These are phyloP conservation scores for Albugo candida DNA, from an alignment of 352 stramenopile species.

Conservation along the genomic window DNA sequence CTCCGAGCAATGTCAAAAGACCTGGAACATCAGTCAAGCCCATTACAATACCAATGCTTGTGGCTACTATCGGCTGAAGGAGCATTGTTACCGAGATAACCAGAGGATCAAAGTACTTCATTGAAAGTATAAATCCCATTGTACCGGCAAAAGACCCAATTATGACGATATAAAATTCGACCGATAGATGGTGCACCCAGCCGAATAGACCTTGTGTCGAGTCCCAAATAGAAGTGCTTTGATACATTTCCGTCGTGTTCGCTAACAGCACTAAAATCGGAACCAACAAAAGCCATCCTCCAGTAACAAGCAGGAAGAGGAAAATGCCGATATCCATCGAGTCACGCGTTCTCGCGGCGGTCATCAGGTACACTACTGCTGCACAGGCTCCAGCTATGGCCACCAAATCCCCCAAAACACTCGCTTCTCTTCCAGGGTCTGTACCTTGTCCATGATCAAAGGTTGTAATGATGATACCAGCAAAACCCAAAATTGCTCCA, in stretches of 20 bases:
- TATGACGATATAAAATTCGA: conserved; percentile 28
- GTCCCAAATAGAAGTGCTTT: conserved; percentile 2
- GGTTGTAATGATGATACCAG: conserved; percentile 21
- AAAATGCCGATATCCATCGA: conserved; percentile 20
- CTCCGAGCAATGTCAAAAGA: conserved; percentile 20
- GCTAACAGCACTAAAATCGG: conserved; percentile 12
- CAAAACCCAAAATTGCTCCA: conserved; percentile 18
- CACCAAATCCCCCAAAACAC: conserved; percentile 20
- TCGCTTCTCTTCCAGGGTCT: too few species aligned
- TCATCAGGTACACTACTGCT: conserved; percentile 24
- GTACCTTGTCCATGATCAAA: too few species aligned
- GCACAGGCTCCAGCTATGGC: conserved; percentile 28
- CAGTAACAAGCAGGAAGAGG: conserved; percentile 19
- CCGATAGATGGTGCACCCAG: conserved; percentile 25
- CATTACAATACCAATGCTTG: conserved; percentile 19
- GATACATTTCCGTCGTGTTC: neutral
- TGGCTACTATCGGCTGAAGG: conserved; percentile 27
- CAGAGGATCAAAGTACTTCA: conserved; percentile 41
- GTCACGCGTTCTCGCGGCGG: conserved; percentile 21
- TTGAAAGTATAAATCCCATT: conserved; percentile 30
- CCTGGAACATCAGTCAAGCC: conserved; percentile 20
- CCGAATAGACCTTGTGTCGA: conserved; percentile 14
- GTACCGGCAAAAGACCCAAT: conserved; percentile 22
- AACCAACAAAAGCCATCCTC: conserved; percentile 14
- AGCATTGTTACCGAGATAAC: conserved; percentile 38